phyloP scores from a whole-genome alignment of 2,329 filamentous ascomycete genomes.

The Pseudogymnoascus sp. region DNA sequence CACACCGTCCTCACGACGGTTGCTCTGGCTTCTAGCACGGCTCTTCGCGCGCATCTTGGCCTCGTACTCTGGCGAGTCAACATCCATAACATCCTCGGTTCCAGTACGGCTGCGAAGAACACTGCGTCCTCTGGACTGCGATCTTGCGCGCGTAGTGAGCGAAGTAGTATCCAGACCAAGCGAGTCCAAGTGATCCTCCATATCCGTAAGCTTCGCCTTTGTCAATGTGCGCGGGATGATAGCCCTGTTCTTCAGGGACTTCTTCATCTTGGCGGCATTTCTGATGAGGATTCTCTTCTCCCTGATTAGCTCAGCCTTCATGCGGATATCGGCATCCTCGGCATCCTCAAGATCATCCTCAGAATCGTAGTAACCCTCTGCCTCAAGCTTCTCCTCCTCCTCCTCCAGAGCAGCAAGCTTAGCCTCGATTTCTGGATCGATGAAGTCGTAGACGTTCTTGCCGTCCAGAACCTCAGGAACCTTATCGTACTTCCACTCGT shows the following conservation, averaged over 20 bases:
- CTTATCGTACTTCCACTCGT: conserved; percentile 93
- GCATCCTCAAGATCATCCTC: conserved; percentile 74
- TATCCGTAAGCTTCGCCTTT: conserved; percentile 75
- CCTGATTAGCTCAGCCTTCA: conserved; percentile 91
- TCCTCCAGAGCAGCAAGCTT: conserved; percentile 89
- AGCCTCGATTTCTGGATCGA: conserved; percentile 92
- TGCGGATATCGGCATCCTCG: conserved; percentile 76
- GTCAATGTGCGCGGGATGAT: conserved; percentile 78
- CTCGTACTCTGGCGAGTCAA: conserved; percentile 50
- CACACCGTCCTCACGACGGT: conserved; percentile 72
- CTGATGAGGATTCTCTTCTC: conserved; percentile 89
- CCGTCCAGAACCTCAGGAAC: conserved; percentile 91
- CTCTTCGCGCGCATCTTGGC: conserved; percentile 63
- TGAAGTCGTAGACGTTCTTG: conserved; percentile 95
- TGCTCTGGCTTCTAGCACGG: conserved; percentile 57
- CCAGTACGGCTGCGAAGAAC: conserved; percentile 53
- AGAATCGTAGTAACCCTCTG: conserved; percentile 88
- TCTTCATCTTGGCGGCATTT: conserved; percentile 92
- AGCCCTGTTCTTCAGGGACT: conserved; percentile 93
- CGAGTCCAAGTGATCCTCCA: conserved; percentile 76
- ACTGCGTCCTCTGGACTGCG: conserved; percentile 63
- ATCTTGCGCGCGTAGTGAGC: conserved; percentile 64
- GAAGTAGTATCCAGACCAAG: conserved; percentile 78
- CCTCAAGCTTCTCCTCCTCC: conserved; percentile 88
- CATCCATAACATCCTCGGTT: conserved; percentile 68